These are phyloP conservation scores for Ceratocystis ficicola DNA, from an alignment of 2,329 filamentous ascomycete species.

Conservation along the genomic window DNA sequence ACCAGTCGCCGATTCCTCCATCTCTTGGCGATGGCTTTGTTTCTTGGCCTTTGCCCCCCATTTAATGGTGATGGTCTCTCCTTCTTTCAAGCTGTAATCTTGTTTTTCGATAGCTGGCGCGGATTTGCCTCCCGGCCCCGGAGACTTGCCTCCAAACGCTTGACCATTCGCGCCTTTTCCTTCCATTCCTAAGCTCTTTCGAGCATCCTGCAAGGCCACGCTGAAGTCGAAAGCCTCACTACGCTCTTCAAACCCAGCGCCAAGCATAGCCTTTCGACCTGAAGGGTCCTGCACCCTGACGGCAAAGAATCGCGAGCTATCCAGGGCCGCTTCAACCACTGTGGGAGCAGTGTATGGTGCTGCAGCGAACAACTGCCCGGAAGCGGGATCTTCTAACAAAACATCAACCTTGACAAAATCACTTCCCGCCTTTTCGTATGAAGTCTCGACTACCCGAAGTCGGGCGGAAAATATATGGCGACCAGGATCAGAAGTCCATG, in stretches of 20 bases:
- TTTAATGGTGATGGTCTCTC: constrained; percentile 65
- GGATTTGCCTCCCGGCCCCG: constrained; percentile 32
- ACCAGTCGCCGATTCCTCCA: constrained; percentile 25
- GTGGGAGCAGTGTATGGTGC: constrained; percentile 58
- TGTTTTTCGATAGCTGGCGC: constrained; percentile 40
- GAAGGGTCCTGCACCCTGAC: constrained; percentile 64
- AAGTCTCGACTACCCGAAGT: constrained; percentile 65
- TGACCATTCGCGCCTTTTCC: constrained; percentile 24
- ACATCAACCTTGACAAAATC: constrained; percentile 54
- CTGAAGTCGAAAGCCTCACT: constrained; percentile 78
- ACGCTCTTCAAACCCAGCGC: constrained; percentile 78
- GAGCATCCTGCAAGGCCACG: constrained; percentile 65
- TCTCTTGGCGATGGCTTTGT: constrained; percentile 25
- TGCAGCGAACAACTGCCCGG: constrained; percentile 68
- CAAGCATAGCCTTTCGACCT: constrained; percentile 65
- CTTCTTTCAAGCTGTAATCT: constrained; percentile 78
- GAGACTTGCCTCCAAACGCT: constrained; percentile 24
- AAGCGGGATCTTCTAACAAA: constrained; percentile 62
- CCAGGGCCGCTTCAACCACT: constrained; percentile 64
- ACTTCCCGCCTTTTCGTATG: constrained; percentile 41
- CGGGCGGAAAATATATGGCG: constrained; percentile 78
- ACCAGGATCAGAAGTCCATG: constrained; percentile 60
- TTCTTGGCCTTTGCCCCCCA: constrained; percentile 39
- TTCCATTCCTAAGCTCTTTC: constrained; percentile 55
- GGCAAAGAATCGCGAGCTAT: constrained; percentile 76